Evolutionary conservation across 2,329 filamentous ascomycete species (phyloP).

Genomic region (Fusarium guadeloupense): DNA sequence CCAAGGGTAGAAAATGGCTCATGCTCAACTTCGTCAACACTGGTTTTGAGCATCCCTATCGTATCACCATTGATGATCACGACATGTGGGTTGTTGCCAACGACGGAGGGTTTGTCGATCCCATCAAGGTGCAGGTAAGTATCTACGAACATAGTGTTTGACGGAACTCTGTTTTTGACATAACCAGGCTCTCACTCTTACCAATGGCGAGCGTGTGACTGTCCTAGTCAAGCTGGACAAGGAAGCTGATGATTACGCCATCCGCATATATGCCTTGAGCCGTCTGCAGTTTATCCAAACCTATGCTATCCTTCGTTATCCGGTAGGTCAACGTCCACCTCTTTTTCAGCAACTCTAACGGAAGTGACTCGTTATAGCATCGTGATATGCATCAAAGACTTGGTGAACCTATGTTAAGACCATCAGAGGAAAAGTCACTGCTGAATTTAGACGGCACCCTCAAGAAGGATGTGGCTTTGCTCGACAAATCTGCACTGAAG

Average conservation of each 20-base stretch:
- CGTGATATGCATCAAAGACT: too few relatives aligned
- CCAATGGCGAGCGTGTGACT: neutral
- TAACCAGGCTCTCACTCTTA: neutral
- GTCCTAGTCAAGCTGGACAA: neutral
- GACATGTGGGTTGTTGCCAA: slow-evolving; percentile 3
- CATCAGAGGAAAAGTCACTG: too few relatives aligned
- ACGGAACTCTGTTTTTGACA: too few relatives aligned
- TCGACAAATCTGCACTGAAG: too few relatives aligned
- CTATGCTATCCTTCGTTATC: neutral
- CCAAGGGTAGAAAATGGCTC: neutral
- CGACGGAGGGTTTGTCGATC: slow-evolving; percentile 7
- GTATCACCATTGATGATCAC: slow-evolving; percentile 1
- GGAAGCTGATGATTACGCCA: neutral
- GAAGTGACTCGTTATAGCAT: too few relatives aligned
- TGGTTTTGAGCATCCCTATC: slow-evolving; percentile 4
- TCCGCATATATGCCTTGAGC: neutral
- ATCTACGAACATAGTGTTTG: too few relatives aligned
- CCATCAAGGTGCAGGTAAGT: neutral
- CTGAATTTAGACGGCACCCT: too few relatives aligned
- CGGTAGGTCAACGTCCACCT: slow-evolving; percentile 1
- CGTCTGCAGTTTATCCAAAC: neutral
- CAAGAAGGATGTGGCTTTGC: too few relatives aligned
- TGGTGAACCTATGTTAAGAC: slow-evolving; percentile 6
- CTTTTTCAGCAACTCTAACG: too few relatives aligned
- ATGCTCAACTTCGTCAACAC: slow-evolving; percentile 13